Base-by-base conservation (phyloP, 2,329 filamentous ascomycete genomes). In the Neocatenulostroma microsporum region DNA sequence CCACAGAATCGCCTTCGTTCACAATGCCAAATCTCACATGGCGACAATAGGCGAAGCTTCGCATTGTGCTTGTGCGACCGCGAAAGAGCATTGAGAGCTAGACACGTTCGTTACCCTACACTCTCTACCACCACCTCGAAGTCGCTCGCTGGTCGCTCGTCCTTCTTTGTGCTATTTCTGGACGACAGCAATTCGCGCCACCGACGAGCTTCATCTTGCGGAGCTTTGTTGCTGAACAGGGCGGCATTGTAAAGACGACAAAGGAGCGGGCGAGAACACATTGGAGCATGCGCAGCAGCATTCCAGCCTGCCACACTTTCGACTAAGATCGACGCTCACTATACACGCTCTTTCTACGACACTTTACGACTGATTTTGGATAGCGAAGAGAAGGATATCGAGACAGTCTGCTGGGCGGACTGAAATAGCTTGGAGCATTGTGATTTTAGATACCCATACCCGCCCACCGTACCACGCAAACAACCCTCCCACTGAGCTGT, bases 21-120 rank as follows among this genome's bases (percentile, higher is more conserved):
- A 30, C 13, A 6, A 19, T 25, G 20, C 19, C 7, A 13, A 12
- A 31, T 27, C 13, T 21, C 19, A 25, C 26, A 4, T 14, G 19
- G 36, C 36, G 36, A 38, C 36, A 38, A 38, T 38, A 30, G 34
- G 25, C 26, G 24, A n/a, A n/a, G n/a, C n/a, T n/a, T n/a, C n/a
- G n/a, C n/a, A n/a, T n/a, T 10, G 19, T 11, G 14, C 15, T 34
- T 23, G 31, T 34, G 31, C 31, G 31, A 34, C 31, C 14, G n/a
- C 11, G 14, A 12, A 17, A 21, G 21, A 19, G 9, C 9, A 17
- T 34, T 11, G 31, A 18, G 31, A 21, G 13, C 30, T 19, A 11
- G 12, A 13, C 3, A 3, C 21, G 20, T 4, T 21, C 7, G 19
- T 13, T 11, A 23, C 11, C 7, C 20, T 14, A 28, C 33, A 15